Base-by-base conservation (phyloP, 2,329 filamentous ascomycete genomes). In the Cladosporium sp. region DNA sequence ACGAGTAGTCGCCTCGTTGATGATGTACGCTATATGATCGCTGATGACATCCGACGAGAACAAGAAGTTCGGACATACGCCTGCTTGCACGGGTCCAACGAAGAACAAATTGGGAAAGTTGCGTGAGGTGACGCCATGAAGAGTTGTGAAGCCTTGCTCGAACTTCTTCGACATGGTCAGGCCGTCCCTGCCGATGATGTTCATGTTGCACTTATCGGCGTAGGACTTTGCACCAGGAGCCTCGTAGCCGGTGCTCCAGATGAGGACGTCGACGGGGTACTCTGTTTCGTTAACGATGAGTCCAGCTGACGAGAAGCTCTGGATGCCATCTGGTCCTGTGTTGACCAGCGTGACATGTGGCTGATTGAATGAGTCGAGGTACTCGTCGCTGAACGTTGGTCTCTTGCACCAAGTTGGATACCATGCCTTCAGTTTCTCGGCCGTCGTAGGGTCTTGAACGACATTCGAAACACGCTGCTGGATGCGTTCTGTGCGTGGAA, bases 331-430 rank as follows among this genome's bases (percentile, higher is more conserved):
- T 4, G 77, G 78, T 25, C 77, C 64, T 0, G 80, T 84, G 59
- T 85, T 79, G 13, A 85, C 69, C 0, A 86, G 74, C 5, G 72
- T 70, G 3, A 86, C 82, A 56, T 82, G 76, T 0, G 71, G 64
- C 25, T 59, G 61, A 64, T 86, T 86, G 72, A 85, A 85, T 0
- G 75, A 57, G 2, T 70, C 59, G 0, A 85, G 72, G 41, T 59
- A 84, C 4, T 75, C 71, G 57, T 84, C 78, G 63, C 79, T 78
- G 64, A 83, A 84, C 35, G 70, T 75, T 0, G 82, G 80, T 0
- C 82, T 74, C 62, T 85, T 85, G 69, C 82, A 85, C 74, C 77
- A 83, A 0, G 66, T 65, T 0, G 77, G 73, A 58, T 84, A 85
- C 77, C 78, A 83, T 0, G 79, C 69, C 59, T 80, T 78, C 6